Evolutionary conservation across 352 stramenopile species (phyloP).

Genomic region (Pythium aristosporum): DNA sequence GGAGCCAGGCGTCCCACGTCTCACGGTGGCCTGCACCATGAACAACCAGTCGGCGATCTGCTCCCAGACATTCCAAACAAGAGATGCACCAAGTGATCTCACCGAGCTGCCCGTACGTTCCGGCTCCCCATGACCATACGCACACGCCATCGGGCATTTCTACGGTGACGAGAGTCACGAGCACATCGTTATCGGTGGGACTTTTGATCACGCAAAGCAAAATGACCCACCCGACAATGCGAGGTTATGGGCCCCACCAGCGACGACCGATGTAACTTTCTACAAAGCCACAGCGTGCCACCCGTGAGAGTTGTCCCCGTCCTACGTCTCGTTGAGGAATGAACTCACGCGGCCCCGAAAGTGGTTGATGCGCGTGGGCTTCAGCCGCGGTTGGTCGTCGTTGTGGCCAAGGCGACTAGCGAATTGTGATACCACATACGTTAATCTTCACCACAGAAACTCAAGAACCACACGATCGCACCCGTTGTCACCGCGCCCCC

Average conservation of each 20-base stretch:
- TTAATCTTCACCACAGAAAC: background rate
- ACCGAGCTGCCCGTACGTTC: slow-evolving; percentile 70
- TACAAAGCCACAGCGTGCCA: slow-evolving; percentile 15
- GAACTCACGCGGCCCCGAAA: slow-evolving; percentile 55
- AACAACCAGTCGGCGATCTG: background rate
- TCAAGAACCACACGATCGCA: slow-evolving; percentile 19
- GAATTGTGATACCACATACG: background rate
- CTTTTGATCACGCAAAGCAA: background rate
- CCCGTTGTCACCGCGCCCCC: slow-evolving; percentile 65
- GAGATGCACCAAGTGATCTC: background rate
- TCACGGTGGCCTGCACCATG: slow-evolving; percentile 54
- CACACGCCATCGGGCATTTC: slow-evolving; percentile 57
- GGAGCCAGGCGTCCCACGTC: slow-evolving; percentile 62
- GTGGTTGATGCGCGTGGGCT: slow-evolving; percentile 68
- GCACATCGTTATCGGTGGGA: background rate
- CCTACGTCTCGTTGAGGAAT: too few relatives aligned
- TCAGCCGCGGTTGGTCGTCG: slow-evolving; percentile 45
- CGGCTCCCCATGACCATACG: slow-evolving; percentile 73
- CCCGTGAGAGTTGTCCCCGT: background rate
- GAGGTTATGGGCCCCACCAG: slow-evolving; percentile 65
- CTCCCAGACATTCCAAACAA: too few relatives aligned
- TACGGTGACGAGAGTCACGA: slow-evolving; percentile 12
- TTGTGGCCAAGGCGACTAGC: slow-evolving; percentile 66
- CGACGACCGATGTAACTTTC: slow-evolving; percentile 67
- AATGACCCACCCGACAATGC: slow-evolving; percentile 50